phyloP scores from a whole-genome alignment of 2,329 filamentous ascomycete species.

The Chrysoporthe deuterocubensis region DNA sequence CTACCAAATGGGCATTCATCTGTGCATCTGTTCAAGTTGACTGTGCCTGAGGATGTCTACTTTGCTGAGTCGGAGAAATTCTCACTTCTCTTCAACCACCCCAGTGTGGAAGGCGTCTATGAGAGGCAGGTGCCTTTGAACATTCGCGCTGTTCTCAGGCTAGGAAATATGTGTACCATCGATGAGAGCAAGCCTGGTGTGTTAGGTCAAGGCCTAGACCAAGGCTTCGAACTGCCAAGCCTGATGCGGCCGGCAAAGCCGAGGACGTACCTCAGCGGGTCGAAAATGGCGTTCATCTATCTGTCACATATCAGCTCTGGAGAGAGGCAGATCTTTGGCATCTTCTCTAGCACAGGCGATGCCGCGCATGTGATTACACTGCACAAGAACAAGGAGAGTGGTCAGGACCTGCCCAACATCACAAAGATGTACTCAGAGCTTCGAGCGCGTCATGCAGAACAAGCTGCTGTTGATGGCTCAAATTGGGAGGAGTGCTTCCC shows the following conservation, averaged over 20 bases:
- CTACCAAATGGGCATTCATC: conserved; percentile 95
- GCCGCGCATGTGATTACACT: conserved; percentile 89
- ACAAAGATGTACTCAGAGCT: conserved; percentile 85
- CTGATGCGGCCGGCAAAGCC: conserved; percentile 70
- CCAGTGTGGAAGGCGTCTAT: conserved; percentile 96
- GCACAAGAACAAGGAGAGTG: conserved; percentile 76
- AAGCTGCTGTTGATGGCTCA: conserved; percentile 61
- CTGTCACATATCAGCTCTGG: conserved; percentile 91
- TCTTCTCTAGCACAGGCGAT: conserved; percentile 82
- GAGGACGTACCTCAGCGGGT: conserved; percentile 73
- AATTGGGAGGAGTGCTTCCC: conserved; percentile 81
- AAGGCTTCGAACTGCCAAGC: conserved; percentile 85
- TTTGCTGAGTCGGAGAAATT: conserved; percentile 84
- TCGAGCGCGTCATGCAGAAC: conserved; percentile 66
- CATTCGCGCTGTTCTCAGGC: conserved; percentile 81
- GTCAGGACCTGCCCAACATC: conserved; percentile 85
- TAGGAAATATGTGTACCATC: conserved; percentile 91
- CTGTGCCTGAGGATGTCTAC: conserved; percentile 86
- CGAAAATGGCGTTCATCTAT: conserved; percentile 82
- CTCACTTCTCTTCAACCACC: conserved; percentile 81
- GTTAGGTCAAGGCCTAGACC: conserved; percentile 87
- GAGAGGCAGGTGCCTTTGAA: conserved; percentile 90
- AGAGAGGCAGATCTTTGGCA: conserved; percentile 88
- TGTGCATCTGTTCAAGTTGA: conserved; percentile 91
- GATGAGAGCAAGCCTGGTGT: conserved; percentile 90